A percentile compares a stretch with the other conserved stretches of the same genome.
phyloP scores from a whole-genome alignment of 176 grass and related monocot genomes.

The Triticum turgidum region DNA sequence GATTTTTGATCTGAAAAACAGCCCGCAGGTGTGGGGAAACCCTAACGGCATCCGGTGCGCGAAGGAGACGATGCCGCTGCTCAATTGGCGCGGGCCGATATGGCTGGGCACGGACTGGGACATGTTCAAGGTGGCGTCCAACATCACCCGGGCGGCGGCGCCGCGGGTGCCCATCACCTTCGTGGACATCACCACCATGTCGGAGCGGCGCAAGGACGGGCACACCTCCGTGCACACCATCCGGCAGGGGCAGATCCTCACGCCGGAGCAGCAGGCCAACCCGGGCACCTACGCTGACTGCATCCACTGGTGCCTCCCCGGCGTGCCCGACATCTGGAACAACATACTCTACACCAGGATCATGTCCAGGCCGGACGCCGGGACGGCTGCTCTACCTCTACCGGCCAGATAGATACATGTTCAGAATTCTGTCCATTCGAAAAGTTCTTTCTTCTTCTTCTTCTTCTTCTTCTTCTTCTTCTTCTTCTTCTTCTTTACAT shows the following conservation, averaged over 20 bases:
- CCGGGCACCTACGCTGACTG: slow-evolving; percentile 84
- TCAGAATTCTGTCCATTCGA: background rate
- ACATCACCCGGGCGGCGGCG: slow-evolving; percentile 28
- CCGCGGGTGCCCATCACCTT: slow-evolving; percentile 64
- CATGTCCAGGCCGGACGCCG: slow-evolving; percentile 50
- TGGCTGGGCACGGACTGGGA: slow-evolving; percentile 77
- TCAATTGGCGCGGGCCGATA: slow-evolving; percentile 43
- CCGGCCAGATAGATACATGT: no score
- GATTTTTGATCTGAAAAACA: background rate
- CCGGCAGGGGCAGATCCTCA: slow-evolving; percentile 62
- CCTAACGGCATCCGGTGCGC: slow-evolving; percentile 66
- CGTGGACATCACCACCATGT: slow-evolving; percentile 78
- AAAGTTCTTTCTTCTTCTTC: background rate
- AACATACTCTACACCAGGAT: slow-evolving; percentile 73
- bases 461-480: slow-evolving; percentile 11
- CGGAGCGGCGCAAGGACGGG: slow-evolving; percentile 85
- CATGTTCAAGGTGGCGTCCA: slow-evolving; percentile 61
- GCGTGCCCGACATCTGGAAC: slow-evolving; percentile 93
- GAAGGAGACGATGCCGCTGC: slow-evolving; percentile 74
- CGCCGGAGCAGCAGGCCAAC: slow-evolving; percentile 75
- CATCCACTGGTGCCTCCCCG: slow-evolving; percentile 98
- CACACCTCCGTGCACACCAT: slow-evolving; percentile 93
- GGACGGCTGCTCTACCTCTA: background rate
- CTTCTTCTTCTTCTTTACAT: slow-evolving; percentile 32
- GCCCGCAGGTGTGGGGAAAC: slow-evolving; percentile 75